Percentiles rank a stretch among this genome's conserved stretches.
These are phyloP conservation scores for Lepidium aucheri DNA, from an alignment of 345 rosid species.

Conservation along the genomic window DNA sequence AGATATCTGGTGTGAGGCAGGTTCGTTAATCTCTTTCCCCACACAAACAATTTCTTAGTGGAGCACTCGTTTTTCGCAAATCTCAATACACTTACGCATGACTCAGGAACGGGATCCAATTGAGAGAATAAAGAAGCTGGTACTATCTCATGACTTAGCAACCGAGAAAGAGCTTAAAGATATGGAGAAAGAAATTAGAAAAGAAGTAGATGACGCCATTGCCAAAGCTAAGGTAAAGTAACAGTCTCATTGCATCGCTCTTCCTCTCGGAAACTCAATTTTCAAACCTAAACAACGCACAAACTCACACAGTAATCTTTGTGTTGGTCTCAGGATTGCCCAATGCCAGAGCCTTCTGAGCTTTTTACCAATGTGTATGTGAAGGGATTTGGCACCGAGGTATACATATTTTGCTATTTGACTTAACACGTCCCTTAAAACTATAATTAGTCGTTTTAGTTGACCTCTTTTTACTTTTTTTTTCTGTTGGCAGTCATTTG, in stretches of 20 bases:
- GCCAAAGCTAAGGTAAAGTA: conserved; percentile 82
- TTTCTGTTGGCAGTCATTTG: conserved; percentile 47
- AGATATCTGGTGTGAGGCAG: conserved; percentile 92
- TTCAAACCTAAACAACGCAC: not conserved
- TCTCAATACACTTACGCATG: not conserved
- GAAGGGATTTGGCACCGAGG: conserved; percentile 80
- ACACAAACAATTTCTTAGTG: not conserved
- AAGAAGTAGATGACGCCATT: conserved; percentile 90
- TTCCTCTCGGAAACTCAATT: not conserved
- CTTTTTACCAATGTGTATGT: conserved; percentile 73
- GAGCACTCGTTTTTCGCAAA: not conserved
- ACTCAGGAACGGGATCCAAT: conserved; percentile 89
- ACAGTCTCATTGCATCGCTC: not conserved
- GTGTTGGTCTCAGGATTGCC: conserved; percentile 60
- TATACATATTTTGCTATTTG: conserved; percentile 19
- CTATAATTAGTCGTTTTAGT: not conserved
- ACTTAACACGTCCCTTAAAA: not conserved
- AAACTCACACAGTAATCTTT: not conserved
- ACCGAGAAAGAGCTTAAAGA: conserved; percentile 97
- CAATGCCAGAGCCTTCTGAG: conserved; percentile 88
- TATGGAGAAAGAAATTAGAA: conserved; percentile 80
- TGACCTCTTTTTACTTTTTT: not conserved
- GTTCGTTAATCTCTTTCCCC: conserved; percentile 30
- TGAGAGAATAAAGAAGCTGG: conserved; percentile 78
- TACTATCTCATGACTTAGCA: conserved; percentile 73